Evolutionary conservation across 1,284 basidiomycete genomes (phyloP).

Genomic region (Pseudozyma pruni): DNA sequence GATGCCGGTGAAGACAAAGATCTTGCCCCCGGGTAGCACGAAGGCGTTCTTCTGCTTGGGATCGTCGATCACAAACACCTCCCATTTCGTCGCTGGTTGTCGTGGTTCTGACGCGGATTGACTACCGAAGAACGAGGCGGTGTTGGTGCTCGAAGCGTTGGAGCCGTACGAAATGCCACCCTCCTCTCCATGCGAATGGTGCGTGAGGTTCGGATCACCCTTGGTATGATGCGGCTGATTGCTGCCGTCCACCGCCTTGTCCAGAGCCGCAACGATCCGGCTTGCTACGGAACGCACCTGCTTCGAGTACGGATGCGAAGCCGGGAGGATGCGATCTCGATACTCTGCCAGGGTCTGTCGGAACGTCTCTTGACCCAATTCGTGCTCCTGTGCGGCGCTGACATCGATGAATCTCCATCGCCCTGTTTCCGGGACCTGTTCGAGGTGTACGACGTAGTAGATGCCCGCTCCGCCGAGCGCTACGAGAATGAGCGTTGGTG

Average conservation of each 20-base stretch:
- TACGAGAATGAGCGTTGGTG: slow-evolving; percentile 42
- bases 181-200: slow-evolving; percentile 40
- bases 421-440: slow-evolving; percentile 62
- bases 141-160: neutral
- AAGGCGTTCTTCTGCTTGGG: slow-evolving; percentile 79
- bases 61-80: slow-evolving; percentile 84
- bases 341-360: slow-evolving; percentile 74
- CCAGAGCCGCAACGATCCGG: slow-evolving; percentile 78
- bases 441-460: slow-evolving; percentile 64
- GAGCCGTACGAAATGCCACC: slow-evolving; percentile 44
- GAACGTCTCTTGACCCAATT: slow-evolving; percentile 71
- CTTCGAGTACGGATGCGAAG: slow-evolving; percentile 75
- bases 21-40: slow-evolving; percentile 78
- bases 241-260: slow-evolving; percentile 69
- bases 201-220: slow-evolving; percentile 30
- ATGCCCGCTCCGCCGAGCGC: slow-evolving; percentile 45
- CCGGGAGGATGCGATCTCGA: slow-evolving; percentile 74
- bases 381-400: slow-evolving; percentile 47
- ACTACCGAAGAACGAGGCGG: slow-evolving; percentile 12
- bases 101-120: slow-evolving; percentile 2
- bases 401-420: slow-evolving; percentile 66
- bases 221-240: slow-evolving; percentile 40
- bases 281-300: slow-evolving; percentile 74
- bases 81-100: slow-evolving; percentile 71
- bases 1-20: slow-evolving; percentile 88